These are phyloP conservation scores for Mucor sp. DNA, from an alignment of 371 early-diverging fungal genomes.

Conservation along the genomic window DNA sequence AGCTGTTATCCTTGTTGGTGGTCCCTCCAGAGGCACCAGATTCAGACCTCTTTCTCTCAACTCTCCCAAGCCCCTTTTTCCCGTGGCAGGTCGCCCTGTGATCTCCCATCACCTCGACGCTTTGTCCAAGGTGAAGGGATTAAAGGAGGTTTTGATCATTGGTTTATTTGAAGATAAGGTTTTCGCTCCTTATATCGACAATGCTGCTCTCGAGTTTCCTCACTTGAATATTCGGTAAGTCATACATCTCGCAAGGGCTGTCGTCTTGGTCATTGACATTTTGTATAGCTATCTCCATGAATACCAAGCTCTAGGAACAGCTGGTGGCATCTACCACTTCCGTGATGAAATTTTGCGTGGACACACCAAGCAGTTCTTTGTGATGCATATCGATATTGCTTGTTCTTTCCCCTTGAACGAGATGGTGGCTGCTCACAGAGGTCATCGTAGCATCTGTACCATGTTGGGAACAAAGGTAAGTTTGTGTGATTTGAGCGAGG, in stretches of 20 bases:
- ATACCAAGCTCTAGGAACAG: slow-evolving; percentile 95
- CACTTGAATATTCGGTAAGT: slow-evolving; percentile 78
- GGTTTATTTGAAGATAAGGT: slow-evolving; percentile 96
- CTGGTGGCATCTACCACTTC: slow-evolving; percentile 97
- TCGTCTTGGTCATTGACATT: background rate
- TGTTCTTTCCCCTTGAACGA: slow-evolving; percentile 90
- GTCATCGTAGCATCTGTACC: slow-evolving; percentile 79
- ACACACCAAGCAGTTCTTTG: slow-evolving; percentile 88
- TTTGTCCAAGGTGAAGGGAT: slow-evolving; percentile 80
- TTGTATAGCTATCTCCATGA: slow-evolving; percentile 88
- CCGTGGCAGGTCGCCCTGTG: slow-evolving; percentile 94
- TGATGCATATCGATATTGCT: slow-evolving; percentile 95
- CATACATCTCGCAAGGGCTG: background rate
- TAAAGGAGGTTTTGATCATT: slow-evolving; percentile 92
- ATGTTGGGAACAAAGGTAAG: slow-evolving; percentile 83
- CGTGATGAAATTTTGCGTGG: slow-evolving; percentile 94
- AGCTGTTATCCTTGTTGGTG: slow-evolving; percentile 96
- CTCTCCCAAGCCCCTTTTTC: slow-evolving; percentile 96
- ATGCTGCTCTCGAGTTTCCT: slow-evolving; percentile 84
- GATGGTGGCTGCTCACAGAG: slow-evolving; percentile 82
- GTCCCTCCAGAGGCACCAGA: slow-evolving; percentile 95
- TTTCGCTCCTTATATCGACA: slow-evolving; percentile 84
- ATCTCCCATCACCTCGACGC: slow-evolving; percentile 95
- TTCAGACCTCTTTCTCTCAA: slow-evolving; percentile 97
- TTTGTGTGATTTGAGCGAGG: background rate